Percentiles rank a stretch among this genome's conserved stretches.
Conservation (phyloP, 495 filamentous ascomycete genomes). For the Aspergillus asperescens region DNA sequence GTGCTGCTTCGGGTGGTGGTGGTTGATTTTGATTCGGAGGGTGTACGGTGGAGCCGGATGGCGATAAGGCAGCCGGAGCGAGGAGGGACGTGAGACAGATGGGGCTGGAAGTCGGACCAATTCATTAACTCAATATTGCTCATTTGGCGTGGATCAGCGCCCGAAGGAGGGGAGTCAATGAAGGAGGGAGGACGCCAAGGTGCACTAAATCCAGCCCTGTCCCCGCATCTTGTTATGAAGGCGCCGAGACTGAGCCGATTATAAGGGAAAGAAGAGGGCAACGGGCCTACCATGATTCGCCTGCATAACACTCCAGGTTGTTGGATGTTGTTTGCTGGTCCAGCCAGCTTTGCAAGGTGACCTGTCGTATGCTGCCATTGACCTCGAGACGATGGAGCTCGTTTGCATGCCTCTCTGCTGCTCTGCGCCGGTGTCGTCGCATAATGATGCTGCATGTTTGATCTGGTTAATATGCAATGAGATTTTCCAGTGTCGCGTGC, state of each 20-base stretch:
- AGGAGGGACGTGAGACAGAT: constrained; percentile 18
- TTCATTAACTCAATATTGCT: neutral
- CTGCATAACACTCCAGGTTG: constrained; percentile 20
- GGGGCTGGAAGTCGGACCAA: constrained; percentile 12
- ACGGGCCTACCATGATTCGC: constrained; percentile 31
- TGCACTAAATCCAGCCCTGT: constrained; percentile 19
- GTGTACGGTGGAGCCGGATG: neutral
- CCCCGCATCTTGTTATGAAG: constrained; percentile 25
- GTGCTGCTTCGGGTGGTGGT: neutral
- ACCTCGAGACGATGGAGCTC: constrained; percentile 11
- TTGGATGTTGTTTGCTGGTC: constrained; percentile 23
- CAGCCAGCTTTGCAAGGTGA: constrained; percentile 29
- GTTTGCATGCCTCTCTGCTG: constrained; percentile 13
- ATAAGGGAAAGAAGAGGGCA: neutral
- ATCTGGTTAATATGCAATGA: neutral
- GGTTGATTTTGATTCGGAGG: neutral
- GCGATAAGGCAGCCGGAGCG: constrained; percentile 1
- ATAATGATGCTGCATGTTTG: constrained; percentile 22
- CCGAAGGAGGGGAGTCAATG: neutral
- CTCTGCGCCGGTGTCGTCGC: constrained; percentile 23
- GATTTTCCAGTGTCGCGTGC: constrained; percentile 1
- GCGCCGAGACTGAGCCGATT: constrained; percentile 21
- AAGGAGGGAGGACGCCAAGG: constrained; percentile 11
- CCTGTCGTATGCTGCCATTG: constrained; percentile 17
- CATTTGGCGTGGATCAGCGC: constrained; percentile 2